Percentiles rank a stretch among this genome's conserved stretches.
These are phyloP conservation scores for Neoboletus subvelutipes DNA, from an alignment of 768 basidiomycete species.

Conservation along the genomic window DNA sequence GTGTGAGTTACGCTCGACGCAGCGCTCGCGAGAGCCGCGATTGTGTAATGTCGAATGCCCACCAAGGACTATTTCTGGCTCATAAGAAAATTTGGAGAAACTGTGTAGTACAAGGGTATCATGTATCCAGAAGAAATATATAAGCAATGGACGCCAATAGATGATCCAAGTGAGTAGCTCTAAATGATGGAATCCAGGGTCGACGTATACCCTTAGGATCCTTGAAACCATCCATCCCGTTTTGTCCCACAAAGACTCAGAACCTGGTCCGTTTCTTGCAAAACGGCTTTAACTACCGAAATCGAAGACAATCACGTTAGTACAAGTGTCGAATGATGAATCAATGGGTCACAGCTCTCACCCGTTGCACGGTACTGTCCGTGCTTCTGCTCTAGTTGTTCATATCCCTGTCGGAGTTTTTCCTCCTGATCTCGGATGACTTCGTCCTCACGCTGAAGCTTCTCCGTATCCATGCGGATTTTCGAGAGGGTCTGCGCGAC, in stretches of 20 bases:
- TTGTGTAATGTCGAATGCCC: not conserved
- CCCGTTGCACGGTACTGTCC: slow-evolving; percentile 42
- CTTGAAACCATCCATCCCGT: slow-evolving; percentile 31
- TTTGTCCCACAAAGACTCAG: slow-evolving; percentile 45
- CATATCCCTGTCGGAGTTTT: slow-evolving; percentile 37
- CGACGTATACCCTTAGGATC: not conserved
- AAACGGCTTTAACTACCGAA: slow-evolving; percentile 37
- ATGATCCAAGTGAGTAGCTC: not conserved
- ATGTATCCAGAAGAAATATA: not conserved
- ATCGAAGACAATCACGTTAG: slow-evolving; percentile 9
- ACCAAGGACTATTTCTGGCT: not conserved
- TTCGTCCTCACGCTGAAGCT: slow-evolving; percentile 40
- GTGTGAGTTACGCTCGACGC: not conserved
- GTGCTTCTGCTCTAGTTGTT: slow-evolving; percentile 42
- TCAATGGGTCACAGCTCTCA: slow-evolving; percentile 23
- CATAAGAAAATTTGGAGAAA: not conserved
- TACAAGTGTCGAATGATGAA: not conserved
- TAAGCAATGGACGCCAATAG: not conserved
- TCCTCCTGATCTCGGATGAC: slow-evolving; percentile 43
- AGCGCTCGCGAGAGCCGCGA: not conserved
- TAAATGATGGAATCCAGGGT: not conserved
- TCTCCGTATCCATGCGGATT: slow-evolving; percentile 40
- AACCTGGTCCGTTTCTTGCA: slow-evolving; percentile 47
- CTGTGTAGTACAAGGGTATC: not conserved
- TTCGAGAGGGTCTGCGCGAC: slow-evolving; percentile 43